Conservation (phyloP, 345 rosid genomes). For the Noccaea caerulescens region DNA sequence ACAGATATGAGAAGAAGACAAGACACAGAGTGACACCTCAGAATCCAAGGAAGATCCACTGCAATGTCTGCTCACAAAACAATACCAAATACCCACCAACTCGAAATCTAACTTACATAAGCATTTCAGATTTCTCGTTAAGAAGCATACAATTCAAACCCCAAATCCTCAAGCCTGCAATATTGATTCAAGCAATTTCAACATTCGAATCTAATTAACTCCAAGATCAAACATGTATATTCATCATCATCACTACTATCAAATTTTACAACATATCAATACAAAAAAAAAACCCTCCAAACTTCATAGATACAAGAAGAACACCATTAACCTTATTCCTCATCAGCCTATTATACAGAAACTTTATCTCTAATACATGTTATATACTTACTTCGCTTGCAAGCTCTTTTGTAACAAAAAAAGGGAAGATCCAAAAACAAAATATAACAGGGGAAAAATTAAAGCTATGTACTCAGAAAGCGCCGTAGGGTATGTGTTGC, state of each 20-base stretch:
- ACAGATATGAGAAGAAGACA: not conserved
- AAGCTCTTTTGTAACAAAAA: not conserved
- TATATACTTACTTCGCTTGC: conserved; percentile 19
- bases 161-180: not conserved
- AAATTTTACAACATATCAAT: conserved; percentile 34
- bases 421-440: not conserved
- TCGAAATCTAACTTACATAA: not conserved
- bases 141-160: not conserved
- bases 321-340: conserved; percentile 20
- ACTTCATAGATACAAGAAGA: conserved; percentile 11
- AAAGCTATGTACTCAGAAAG: conserved; percentile 33
- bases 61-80: not conserved
- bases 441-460: not conserved
- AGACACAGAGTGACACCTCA: not conserved
- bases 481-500: conserved; percentile 50
- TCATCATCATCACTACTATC: conserved; percentile 1
- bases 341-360: conserved; percentile 36
- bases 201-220: not conserved
- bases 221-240: conserved; percentile 7
- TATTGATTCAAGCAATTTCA: not conserved
- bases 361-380: conserved; percentile 7
- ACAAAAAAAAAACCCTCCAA: not conserved
- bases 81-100: not conserved
- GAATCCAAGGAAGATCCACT: not conserved
- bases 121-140: not conserved